Conservation (phyloP, 2,329 filamentous ascomycete genomes). For the Scytalidium sp. region DNA sequence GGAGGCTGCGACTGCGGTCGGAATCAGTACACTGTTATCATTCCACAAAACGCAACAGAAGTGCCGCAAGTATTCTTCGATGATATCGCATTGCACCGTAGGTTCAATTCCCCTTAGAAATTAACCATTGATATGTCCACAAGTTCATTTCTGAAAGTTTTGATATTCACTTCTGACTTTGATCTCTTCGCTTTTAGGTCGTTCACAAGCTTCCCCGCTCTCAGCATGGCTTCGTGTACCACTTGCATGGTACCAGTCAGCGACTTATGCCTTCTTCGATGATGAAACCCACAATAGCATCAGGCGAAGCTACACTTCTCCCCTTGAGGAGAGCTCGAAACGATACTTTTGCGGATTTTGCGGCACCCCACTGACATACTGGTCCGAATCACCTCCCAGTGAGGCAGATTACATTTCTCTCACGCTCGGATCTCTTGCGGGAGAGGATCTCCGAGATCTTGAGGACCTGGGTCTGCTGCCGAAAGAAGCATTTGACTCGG, state of each 20-base stretch:
- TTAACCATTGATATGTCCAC: no score
- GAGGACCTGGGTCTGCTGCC: constrained; percentile 75
- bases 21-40: constrained; percentile 73
- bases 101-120: constrained; percentile 33
- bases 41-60: constrained; percentile 57
- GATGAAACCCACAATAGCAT: constrained; percentile 72
- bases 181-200: constrained; percentile 39
- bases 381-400: constrained; percentile 68
- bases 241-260: constrained; percentile 74
- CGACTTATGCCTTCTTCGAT: constrained; percentile 70
- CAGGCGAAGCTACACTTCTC: constrained; percentile 63
- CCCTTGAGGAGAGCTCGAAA: constrained; percentile 51
- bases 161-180: constrained; percentile 30
- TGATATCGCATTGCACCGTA: constrained; percentile 56
- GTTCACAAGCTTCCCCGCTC: constrained; percentile 67
- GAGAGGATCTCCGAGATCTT: constrained; percentile 68
- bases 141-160: constrained; percentile 58
- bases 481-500: constrained; percentile 33
- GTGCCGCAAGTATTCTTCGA: constrained; percentile 67
- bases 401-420: constrained; percentile 80
- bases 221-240: constrained; percentile 83
- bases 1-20: constrained; percentile 84
- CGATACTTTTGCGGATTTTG: constrained; percentile 91
- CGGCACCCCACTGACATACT: constrained; percentile 80
- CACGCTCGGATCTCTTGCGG: constrained; percentile 72